phyloP scores from a whole-genome alignment of 2,329 filamentous ascomycete genomes.

The Pseudogymnoascus verrucosus region DNA sequence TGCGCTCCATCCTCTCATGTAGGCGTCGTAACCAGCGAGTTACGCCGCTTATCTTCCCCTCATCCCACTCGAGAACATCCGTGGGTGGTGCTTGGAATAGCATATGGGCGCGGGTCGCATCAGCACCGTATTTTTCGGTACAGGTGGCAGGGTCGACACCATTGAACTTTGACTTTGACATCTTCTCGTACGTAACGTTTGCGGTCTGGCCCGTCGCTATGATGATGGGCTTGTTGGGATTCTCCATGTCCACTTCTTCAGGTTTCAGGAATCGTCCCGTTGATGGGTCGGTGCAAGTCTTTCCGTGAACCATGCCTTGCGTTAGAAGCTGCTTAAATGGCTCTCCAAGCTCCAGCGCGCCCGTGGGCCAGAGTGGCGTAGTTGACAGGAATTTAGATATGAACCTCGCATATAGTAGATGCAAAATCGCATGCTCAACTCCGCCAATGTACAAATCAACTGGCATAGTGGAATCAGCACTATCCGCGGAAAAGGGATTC shows the following conservation, averaged over 20 bases:
- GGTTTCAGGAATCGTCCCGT: slow-evolving; percentile 72
- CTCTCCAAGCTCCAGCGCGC: slow-evolving; percentile 44
- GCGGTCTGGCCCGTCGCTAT: slow-evolving; percentile 50
- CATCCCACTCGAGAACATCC: slow-evolving; percentile 83
- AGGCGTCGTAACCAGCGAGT: slow-evolving; percentile 71
- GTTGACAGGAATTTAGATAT: slow-evolving; percentile 77
- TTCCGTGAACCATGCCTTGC: slow-evolving; percentile 90
- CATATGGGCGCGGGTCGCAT: slow-evolving; percentile 78
- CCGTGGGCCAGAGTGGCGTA: slow-evolving; percentile 40
- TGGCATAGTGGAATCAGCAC: slow-evolving; percentile 51
- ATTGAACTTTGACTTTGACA: slow-evolving; percentile 93
- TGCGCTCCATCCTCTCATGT: slow-evolving; percentile 44
- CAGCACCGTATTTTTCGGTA: slow-evolving; percentile 69
- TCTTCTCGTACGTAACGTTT: slow-evolving; percentile 71
- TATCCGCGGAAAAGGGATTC: slow-evolving; percentile 52
- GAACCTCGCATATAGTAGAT: slow-evolving; percentile 82
- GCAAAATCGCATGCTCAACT: slow-evolving; percentile 83
- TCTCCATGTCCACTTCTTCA: slow-evolving; percentile 60
- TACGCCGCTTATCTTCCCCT: slow-evolving; percentile 70
- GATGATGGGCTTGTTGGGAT: slow-evolving; percentile 51
- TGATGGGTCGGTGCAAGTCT: slow-evolving; percentile 67
- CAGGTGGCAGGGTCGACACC: slow-evolving; percentile 73
- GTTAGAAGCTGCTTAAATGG: slow-evolving; percentile 78
- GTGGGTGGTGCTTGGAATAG: slow-evolving; percentile 80
- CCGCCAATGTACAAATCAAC: slow-evolving; percentile 87